These are phyloP conservation scores for Paradendryphiella salina DNA, from an alignment of 2,329 filamentous ascomycete genomes.

Conservation along the genomic window DNA sequence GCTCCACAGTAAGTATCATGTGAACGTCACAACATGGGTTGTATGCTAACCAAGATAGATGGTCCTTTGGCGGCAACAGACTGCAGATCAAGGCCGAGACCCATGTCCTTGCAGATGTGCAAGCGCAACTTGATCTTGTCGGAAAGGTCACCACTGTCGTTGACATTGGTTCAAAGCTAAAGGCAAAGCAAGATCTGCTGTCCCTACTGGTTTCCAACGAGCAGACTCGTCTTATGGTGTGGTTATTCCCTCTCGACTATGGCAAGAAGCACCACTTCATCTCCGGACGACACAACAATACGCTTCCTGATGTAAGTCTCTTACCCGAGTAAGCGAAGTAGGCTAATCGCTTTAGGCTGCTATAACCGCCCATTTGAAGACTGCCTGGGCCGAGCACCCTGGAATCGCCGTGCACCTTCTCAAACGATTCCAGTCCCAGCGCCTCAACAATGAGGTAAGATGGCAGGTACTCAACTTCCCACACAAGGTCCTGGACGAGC, in stretches of 20 bases:
- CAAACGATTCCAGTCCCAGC: constrained; percentile 75
- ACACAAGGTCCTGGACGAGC: constrained; percentile 76
- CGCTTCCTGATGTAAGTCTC: constrained; percentile 45
- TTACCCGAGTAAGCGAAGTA: not conserved
- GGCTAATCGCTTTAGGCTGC: constrained; percentile 51
- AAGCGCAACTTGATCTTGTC: constrained; percentile 66
- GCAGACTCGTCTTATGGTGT: constrained; percentile 79
- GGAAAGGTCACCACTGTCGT: constrained; percentile 59
- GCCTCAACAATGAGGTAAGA: constrained; percentile 74
- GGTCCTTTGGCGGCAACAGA: constrained; percentile 94
- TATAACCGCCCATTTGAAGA: constrained; percentile 68
- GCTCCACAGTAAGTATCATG: constrained; percentile 61
- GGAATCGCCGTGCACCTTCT: constrained; percentile 84
- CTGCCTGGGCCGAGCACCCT: constrained; percentile 85
- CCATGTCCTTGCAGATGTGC: constrained; percentile 76
- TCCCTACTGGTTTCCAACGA: constrained; percentile 81
- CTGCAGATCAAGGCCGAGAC: constrained; percentile 93
- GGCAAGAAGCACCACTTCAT: constrained; percentile 58
- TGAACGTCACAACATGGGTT: not conserved
- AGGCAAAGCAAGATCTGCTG: constrained; percentile 81
- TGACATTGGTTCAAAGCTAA: constrained; percentile 64
- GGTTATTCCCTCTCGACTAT: constrained; percentile 79
- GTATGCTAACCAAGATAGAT: constrained; percentile 52
- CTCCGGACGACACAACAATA: constrained; percentile 50
- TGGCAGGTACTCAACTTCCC: constrained; percentile 80